Percentiles rank a stretch among this genome's conserved stretches.
Evolutionary conservation across 257 asterid genomes (phyloP).

Genomic region (Solanum pinnatisectum): DNA sequence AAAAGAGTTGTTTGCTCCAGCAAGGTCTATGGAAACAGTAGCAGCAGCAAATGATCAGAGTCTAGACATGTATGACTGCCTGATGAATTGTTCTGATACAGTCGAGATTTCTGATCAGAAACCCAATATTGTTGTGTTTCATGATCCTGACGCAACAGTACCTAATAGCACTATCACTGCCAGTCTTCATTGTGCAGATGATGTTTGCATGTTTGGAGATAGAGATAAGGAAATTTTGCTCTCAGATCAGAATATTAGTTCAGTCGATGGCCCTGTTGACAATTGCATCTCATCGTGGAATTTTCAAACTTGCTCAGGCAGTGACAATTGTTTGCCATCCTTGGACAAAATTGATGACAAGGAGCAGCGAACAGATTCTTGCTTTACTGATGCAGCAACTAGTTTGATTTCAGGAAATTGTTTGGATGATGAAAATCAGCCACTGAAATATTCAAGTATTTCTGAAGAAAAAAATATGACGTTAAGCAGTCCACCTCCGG

Average conservation of each 20-base stretch:
- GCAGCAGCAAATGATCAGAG: slow-evolving; percentile 17
- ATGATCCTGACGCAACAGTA: slow-evolving; percentile 14
- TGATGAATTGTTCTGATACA: slow-evolving; percentile 10
- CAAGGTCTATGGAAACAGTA: background rate
- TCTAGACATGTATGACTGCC: slow-evolving; percentile 12
- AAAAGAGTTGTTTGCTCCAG: background rate
- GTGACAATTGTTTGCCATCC: slow-evolving; percentile 11
- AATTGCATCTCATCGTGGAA: slow-evolving; percentile 8
- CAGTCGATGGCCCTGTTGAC: slow-evolving; percentile 12
- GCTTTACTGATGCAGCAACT: slow-evolving; percentile 3
- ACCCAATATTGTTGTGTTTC: slow-evolving; percentile 13
- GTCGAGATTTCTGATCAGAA: slow-evolving; percentile 19
- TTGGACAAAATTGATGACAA: slow-evolving; percentile 16
- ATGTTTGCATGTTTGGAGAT: slow-evolving; percentile 4
- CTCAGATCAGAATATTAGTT: slow-evolving; percentile 14
- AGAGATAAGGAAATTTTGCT: slow-evolving; percentile 13
- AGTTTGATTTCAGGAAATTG: slow-evolving; percentile 13
- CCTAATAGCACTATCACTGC: slow-evolving; percentile 1
- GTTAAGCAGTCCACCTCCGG: slow-evolving; percentile 17
- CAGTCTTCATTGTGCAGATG: slow-evolving; percentile 17
- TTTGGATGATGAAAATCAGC: slow-evolving; percentile 17
- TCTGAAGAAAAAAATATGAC: slow-evolving; percentile 22
- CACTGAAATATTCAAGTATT: slow-evolving; percentile 7
- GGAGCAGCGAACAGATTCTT: slow-evolving; percentile 17
- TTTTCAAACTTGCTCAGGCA: slow-evolving; percentile 10